A percentile compares a stretch with the other conserved stretches of the same genome.
These are phyloP conservation scores for Pichia sp. DNA, from an alignment of 1,139 yeast genomes.

Conservation along the genomic window DNA sequence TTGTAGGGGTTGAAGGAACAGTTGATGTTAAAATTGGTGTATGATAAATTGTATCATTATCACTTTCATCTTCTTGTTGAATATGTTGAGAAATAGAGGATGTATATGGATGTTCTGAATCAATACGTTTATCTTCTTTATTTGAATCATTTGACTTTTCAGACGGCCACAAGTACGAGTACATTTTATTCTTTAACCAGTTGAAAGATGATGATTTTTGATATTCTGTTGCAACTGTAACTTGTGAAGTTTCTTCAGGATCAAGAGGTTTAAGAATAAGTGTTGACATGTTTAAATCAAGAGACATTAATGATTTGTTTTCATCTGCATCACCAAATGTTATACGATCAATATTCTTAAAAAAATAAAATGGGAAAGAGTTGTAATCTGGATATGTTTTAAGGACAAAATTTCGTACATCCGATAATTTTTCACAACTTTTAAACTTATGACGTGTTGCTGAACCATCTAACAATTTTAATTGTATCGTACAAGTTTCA, in stretches of 20 bases:
- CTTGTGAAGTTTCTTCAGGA: constrained; percentile 14
- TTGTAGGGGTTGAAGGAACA: constrained; percentile 10
- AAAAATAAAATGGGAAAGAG: constrained; percentile 28
- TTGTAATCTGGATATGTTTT: constrained; percentile 28
- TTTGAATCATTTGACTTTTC: not conserved
- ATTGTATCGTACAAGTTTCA: constrained; percentile 23
- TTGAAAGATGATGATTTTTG: constrained; percentile 9
- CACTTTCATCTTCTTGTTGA: constrained; percentile 18
- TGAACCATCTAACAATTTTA: constrained; percentile 31
- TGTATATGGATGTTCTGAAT: not conserved
- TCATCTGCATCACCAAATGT: constrained; percentile 31
- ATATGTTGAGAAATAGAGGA: not conserved
- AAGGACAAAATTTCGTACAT: constrained; percentile 25
- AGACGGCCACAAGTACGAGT: constrained; percentile 18
- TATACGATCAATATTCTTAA: constrained; percentile 29
- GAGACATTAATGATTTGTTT: constrained; percentile 19
- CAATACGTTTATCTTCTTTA: not conserved
- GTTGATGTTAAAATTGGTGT: constrained; percentile 22
- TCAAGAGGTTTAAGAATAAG: constrained; percentile 30
- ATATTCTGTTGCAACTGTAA: constrained; percentile 2
- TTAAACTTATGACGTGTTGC: constrained; percentile 22
- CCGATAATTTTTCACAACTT: constrained; percentile 19
- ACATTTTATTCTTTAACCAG: constrained; percentile 17
- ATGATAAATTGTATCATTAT: constrained; percentile 22
- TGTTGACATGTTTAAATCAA: constrained; percentile 30